Evolutionary conservation across 306 rosid genomes (phyloP).

Genomic region (Rosa chinensis): DNA sequence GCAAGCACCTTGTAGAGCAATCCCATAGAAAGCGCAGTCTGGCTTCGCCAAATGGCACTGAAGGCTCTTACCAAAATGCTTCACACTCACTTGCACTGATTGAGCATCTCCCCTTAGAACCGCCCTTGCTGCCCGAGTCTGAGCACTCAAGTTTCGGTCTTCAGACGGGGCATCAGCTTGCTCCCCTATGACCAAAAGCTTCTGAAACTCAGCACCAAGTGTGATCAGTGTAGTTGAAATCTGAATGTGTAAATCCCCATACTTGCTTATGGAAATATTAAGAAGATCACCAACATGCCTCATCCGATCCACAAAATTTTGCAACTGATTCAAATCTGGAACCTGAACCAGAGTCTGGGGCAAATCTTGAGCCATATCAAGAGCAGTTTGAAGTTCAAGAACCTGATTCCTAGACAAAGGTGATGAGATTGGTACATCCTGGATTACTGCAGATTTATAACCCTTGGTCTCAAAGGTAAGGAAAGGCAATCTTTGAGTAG

Average conservation of each 20-base stretch:
- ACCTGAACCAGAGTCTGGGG: conserved; percentile 93
- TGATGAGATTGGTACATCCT: conserved; percentile 85
- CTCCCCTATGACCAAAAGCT: conserved; percentile 72
- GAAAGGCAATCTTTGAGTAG: conserved; percentile 68
- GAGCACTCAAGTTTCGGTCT: conserved; percentile 76
- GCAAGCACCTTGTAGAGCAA: conserved; percentile 76
- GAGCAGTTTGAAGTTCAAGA: conserved; percentile 75
- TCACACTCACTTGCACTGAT: conserved; percentile 86
- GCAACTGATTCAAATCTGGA: conserved; percentile 81
- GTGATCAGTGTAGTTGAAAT: conserved; percentile 79
- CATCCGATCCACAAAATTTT: conserved; percentile 90
- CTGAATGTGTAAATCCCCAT: conserved; percentile 76
- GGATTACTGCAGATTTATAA: conserved; percentile 80
- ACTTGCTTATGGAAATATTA: conserved; percentile 72
- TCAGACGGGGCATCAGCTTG: conserved; percentile 67
- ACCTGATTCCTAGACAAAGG: conserved; percentile 70
- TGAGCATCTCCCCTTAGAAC: conserved; percentile 77
- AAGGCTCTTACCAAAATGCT: conserved; percentile 89
- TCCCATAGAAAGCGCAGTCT: conserved; percentile 95
- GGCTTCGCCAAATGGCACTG: conserved; percentile 91
- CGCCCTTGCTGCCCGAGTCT: conserved; percentile 60
- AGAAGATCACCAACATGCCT: conserved; percentile 78
- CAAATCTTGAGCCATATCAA: conserved; percentile 80
- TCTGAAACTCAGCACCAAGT: conserved; percentile 83
- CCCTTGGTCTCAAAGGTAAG: conserved; percentile 83